Conservation (phyloP, 2,329 filamentous ascomycete species). For the Truncatella angustata region DNA sequence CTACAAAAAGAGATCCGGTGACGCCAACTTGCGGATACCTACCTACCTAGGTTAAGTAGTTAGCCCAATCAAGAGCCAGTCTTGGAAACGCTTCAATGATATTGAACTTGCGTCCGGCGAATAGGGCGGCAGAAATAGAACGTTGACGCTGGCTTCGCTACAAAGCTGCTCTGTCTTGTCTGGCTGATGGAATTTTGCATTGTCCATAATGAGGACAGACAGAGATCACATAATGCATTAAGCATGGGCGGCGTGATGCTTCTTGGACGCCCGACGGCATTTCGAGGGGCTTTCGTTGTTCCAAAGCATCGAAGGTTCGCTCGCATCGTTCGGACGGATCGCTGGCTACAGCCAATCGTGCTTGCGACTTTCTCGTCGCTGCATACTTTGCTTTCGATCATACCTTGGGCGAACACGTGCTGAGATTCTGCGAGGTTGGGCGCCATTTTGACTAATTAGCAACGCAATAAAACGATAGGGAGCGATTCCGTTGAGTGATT, state of each 20-base stretch:
- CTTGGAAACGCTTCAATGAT: no score
- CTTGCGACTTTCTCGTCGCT: background rate
- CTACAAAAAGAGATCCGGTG: no score
- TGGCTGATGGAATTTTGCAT: conserved; percentile 26
- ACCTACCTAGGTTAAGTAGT: no score
- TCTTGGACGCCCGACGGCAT: conserved; percentile 3
- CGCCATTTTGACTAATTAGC: background rate
- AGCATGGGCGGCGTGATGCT: conserved; percentile 6
- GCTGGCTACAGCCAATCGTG: background rate
- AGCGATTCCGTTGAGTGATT: no score
- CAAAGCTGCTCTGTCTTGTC: conserved; percentile 6
- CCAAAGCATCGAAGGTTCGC: conserved; percentile 8
- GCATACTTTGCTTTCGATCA: background rate
- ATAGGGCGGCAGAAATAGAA: background rate
- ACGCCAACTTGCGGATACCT: no score
- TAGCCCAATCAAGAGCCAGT: conserved; percentile 1
- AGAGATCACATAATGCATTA: conserved; percentile 13
- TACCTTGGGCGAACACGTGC: background rate
- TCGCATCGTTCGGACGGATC: conserved; percentile 1
- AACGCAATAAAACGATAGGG: no score
- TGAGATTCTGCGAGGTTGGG: conserved; percentile 1
- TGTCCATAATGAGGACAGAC: conserved; percentile 30
- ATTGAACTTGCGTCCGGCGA: background rate
- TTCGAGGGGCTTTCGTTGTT: conserved; percentile 3
- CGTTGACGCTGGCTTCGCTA: background rate